A percentile compares a stretch with the other conserved stretches of the same genome.
Conservation (phyloP, 106 monocot genomes). For the Agapanthus africanus region DNA sequence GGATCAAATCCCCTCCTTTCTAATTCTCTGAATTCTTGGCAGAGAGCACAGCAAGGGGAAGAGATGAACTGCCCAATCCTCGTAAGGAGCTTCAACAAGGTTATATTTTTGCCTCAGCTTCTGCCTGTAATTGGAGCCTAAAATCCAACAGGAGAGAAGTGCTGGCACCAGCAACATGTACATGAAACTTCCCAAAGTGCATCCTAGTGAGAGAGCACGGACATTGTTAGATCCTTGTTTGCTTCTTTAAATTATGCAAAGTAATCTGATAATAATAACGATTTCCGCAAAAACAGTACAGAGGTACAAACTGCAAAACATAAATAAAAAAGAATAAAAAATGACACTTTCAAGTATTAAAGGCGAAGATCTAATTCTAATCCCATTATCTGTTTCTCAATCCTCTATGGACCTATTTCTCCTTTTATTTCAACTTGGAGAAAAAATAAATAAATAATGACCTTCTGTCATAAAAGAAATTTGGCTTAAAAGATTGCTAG, state of each 20-base stretch:
- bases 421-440: too few relatives aligned
- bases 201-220: conserved; percentile 13
- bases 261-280: too few relatives aligned
- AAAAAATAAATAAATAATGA: too few relatives aligned
- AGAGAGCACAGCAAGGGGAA: conserved; percentile 56
- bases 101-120: conserved; percentile 45
- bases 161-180: conserved; percentile 39
- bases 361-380: too few relatives aligned
- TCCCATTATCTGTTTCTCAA: too few relatives aligned
- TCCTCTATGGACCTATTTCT: too few relatives aligned
- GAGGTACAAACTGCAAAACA: too few relatives aligned
- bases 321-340: background rate
- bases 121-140: conserved; percentile 36
- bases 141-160: conserved; percentile 30
- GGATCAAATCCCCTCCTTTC: conserved; percentile 52
- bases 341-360: background rate
- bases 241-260: too few relatives aligned
- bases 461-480: too few relatives aligned
- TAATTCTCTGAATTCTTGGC: conserved; percentile 69
- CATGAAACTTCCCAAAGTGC: conserved; percentile 37
- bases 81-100: conserved; percentile 44
- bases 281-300: too few relatives aligned
- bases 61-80: conserved; percentile 54
- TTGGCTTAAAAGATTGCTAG: too few relatives aligned
- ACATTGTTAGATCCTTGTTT: background rate